A percentile compares a stretch with the other conserved stretches of the same genome.
Conservation (phyloP, 306 rosid species). For the Echinosophora koreensis region DNA sequence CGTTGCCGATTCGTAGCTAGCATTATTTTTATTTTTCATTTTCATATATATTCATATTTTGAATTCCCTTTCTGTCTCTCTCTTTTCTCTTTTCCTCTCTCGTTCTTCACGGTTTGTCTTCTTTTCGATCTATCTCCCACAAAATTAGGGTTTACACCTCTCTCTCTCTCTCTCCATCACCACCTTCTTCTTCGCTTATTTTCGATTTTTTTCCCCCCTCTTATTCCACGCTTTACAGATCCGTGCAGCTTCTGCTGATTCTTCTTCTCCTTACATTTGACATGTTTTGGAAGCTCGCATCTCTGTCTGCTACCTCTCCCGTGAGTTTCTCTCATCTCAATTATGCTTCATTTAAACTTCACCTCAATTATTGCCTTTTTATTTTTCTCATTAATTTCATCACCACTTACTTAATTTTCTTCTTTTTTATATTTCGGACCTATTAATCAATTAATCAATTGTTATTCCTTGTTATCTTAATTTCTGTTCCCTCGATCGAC, state of each 20-base stretch:
- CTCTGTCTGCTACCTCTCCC: slow-evolving; percentile 93
- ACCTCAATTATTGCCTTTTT: slow-evolving; percentile 5
- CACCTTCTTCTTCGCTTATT: neutral
- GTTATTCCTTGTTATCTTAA: neutral
- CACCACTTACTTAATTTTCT: slow-evolving; percentile 9
- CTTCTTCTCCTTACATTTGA: slow-evolving; percentile 40
- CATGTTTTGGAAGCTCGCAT: slow-evolving; percentile 99
- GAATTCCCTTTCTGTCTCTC: slow-evolving; percentile 39
- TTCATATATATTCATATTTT: neutral
- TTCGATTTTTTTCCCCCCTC: neutral
- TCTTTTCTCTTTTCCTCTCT: slow-evolving; percentile 45
- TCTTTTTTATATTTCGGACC: neutral
- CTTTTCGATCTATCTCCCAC: slow-evolving; percentile 55
- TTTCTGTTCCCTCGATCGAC: slow-evolving; percentile 42
- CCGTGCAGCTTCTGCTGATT: slow-evolving; percentile 56
- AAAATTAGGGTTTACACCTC: slow-evolving; percentile 87
- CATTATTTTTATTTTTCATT: too few species aligned
- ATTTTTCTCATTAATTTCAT: neutral
- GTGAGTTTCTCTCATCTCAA: slow-evolving; percentile 60
- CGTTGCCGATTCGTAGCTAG: slow-evolving; percentile 37
- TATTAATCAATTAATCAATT: neutral
- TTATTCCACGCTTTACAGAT: slow-evolving; percentile 65
- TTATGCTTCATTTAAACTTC: slow-evolving; percentile 43
- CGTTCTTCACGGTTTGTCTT: slow-evolving; percentile 71
- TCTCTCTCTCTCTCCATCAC: neutral